These are phyloP conservation scores for Neonothopanus nambi DNA, from an alignment of 1,284 basidiomycete genomes.

Conservation along the genomic window DNA sequence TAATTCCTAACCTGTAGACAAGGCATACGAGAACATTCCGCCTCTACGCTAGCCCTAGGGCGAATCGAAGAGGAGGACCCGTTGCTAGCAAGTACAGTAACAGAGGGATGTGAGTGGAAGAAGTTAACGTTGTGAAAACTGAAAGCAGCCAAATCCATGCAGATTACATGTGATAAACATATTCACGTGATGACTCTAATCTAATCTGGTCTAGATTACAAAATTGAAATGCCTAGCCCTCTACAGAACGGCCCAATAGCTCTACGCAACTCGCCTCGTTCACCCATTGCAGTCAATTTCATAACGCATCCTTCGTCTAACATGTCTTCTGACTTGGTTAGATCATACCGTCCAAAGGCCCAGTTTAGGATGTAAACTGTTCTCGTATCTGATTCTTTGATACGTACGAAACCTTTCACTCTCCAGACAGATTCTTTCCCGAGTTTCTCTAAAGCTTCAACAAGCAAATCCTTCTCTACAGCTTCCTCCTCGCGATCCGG, in stretches of 20 bases:
- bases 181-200: too few species aligned
- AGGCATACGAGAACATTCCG: slow-evolving; percentile 57
- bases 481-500: slow-evolving; percentile 4
- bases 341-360: slow-evolving; percentile 85
- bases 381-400: slow-evolving; percentile 35
- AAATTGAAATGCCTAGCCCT: slow-evolving; percentile 44
- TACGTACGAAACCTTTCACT: slow-evolving; percentile 79
- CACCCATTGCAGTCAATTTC: slow-evolving; percentile 84
- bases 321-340: slow-evolving; percentile 46
- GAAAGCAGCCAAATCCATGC: too few species aligned
- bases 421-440: slow-evolving; percentile 73
- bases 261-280: slow-evolving; percentile 74
- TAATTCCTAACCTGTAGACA: slow-evolving; percentile 46
- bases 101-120: slow-evolving; percentile 21
- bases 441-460: slow-evolving; percentile 50
- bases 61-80: slow-evolving; percentile 16
- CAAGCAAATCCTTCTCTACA: slow-evolving; percentile 37
- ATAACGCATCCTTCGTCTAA: slow-evolving; percentile 40
- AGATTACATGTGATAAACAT: too few species aligned
- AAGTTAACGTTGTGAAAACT: too few species aligned
- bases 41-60: slow-evolving; percentile 13
- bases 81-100: slow-evolving; percentile 24
- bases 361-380: slow-evolving; percentile 75
- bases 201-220: slow-evolving; percentile 18
- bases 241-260: slow-evolving; percentile 59